Evolutionary conservation across 2,329 filamentous ascomycete genomes (phyloP), one percentile per base, ranked within the genome.

Genomic region (Cordyceps pruinosa): DNA sequence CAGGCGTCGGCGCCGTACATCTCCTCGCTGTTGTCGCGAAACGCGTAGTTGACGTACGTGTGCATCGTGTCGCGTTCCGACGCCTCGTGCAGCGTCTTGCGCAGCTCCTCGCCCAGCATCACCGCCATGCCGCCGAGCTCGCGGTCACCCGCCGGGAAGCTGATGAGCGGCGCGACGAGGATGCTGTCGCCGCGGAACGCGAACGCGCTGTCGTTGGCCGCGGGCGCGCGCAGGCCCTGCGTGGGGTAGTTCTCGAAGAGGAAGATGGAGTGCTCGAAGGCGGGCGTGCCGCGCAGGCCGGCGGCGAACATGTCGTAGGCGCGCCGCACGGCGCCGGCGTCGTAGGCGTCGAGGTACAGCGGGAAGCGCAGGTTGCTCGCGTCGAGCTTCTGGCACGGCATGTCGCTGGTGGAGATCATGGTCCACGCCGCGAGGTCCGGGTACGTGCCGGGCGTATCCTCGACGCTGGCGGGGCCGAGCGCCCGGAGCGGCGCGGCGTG

Each of bases 21-120:
- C 47, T 66, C 56, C 2, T 66, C 60, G 2, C 64, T 64, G 64
- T 78, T 75, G 7, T 73, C 68, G 1, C 76, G 69, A 55, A 70
- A 70, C 0, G 75, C 77, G 61, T 79, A 81, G 63, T 81, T 80
- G 50, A 78, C 69, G 57, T 79, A 79, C 0, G 70, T 65, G 52
- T 73, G 66, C 51, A 72, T 51, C 28, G 69, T 62, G 1, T 62
- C 56, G 35, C 66, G 59, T 2, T 70, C 73, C 44, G 64, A 71
- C 1, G 66, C 69, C 8, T 65, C 58, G 30, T 67, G 64, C 4
- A 77, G 63, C 5, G 72, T 67, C 5, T 71, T 49, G 3, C 75
- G 69, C 8, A 77, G 58, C 57, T 65, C 58, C 23, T 74, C 68
- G 5, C 75, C 75, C 15, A 74, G 60, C 39, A 62, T 52, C 4